Conservation (phyloP, 768 basidiomycete genomes). For the Lactifluus echinatus region DNA sequence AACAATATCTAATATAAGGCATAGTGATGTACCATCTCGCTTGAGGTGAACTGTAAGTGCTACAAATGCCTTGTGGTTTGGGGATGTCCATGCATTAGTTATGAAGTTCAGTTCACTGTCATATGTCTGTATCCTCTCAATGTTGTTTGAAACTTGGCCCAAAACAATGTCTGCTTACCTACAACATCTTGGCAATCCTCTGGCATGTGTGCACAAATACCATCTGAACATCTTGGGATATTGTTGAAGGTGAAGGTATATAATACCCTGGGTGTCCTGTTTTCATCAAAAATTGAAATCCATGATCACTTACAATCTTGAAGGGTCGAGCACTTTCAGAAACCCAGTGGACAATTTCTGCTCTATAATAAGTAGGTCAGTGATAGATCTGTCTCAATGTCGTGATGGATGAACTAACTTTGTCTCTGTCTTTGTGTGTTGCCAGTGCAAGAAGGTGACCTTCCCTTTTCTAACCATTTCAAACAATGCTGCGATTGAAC, state of each 20-base stretch:
- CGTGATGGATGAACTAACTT: conserved; percentile 10
- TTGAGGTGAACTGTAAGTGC: conserved; percentile 30
- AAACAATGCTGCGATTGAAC: not conserved
- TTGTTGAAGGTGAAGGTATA: conserved; percentile 28
- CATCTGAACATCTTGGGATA: conserved; percentile 27
- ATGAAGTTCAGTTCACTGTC: conserved; percentile 28
- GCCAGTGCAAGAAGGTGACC: not conserved
- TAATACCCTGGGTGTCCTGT: conserved; percentile 28
- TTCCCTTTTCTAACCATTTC: not conserved
- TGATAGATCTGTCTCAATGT: too few species aligned
- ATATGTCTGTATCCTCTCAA: conserved; percentile 26
- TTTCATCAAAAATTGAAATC: conserved; percentile 28
- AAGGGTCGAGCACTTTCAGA: conserved; percentile 28
- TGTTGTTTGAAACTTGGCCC: not conserved
- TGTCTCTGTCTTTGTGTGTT: conserved; percentile 22
- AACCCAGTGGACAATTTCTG: conserved; percentile 32
- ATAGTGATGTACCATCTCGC: conserved; percentile 23
- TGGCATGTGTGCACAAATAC: conserved; percentile 23
- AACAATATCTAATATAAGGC: conserved; percentile 31
- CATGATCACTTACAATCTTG: conserved; percentile 28
- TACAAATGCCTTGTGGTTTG: conserved; percentile 29
- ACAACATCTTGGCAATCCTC: conserved; percentile 21
- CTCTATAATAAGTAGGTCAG: not conserved
- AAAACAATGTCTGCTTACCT: not conserved
- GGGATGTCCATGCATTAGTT: conserved; percentile 33